Base-by-base conservation (phyloP, 495 filamentous ascomycete genomes). In the Parathielavia hyrcaniae region DNA sequence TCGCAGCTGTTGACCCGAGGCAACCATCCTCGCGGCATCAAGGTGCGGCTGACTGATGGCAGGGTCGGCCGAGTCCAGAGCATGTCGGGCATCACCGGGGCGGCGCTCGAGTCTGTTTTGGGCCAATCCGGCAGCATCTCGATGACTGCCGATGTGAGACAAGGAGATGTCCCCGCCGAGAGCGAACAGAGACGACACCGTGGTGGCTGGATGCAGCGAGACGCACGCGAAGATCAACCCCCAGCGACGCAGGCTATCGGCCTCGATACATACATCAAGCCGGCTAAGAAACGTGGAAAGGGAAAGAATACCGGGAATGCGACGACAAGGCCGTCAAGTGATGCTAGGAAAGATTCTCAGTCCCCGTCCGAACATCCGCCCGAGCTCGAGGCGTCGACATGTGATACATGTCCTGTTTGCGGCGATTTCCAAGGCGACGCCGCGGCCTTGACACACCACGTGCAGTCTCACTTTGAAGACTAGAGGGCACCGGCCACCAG, bases 11-110 rank as follows among this genome's bases (percentile, higher is more conserved):
- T 89, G 20, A 89, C 86, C n/a, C 66, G 74, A 10, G 86, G 85
- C 13, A 78, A 88, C 53, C 87, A 90, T 60, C 82, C 84, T n/a
- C 75, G 83, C 34, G 87, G 87, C 49, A 86, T 90, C 71, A 90
- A 90, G 71, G 87, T 90, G 16, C 79, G 85, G 3, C 71, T 89
- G 2, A 65, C 71, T 16, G 83, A 87, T 68, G 87, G 87, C 6
- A 74, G 83, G 47, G 77, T 89, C 16, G 87, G 87, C 4, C 70
- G 87, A 35, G 85, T 89, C 34, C 86, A 89, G 67, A 74, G 69
- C 59, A 75, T 85, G 63, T 72, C 63, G 17, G 64, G 55, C 12
- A 52, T 55, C 20, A 30, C 26, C 6, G 26, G 6, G 26, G 61
- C 64, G 20, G 56, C 64, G 6, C 57, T 69, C 6, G 39, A 9